Evolutionary conservation across 2,329 filamentous ascomycete genomes (phyloP), one percentile per base, ranked within the genome.

Genomic region (Epichloe festucae): DNA sequence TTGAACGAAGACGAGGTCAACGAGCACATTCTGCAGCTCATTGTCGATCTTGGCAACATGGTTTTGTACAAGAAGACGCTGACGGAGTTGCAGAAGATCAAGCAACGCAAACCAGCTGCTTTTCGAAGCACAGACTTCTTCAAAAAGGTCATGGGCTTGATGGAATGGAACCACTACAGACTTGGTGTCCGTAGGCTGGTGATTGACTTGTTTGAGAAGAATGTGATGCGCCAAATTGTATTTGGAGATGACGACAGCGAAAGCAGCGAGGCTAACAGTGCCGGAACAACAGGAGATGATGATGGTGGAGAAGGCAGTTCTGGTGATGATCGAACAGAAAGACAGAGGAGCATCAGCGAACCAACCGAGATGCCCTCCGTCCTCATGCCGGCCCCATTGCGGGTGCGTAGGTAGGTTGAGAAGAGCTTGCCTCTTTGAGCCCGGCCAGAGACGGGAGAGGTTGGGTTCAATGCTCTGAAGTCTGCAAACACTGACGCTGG

Each of bases 171-270:
- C 60, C 89, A 94, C 63, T 97, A 93, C 67, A 81, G 89, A 21
- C 76, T 98, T 2, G 85, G 84, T 1, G 86, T 94, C 31, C 85
- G 91, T 55, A 84, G 91, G 45, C 90, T 95, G 69, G 86, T 95
- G 38, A 83, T 97, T 54, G 93, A 97, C 63, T 71, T 98, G 21
- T 98, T 98, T 61, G 91, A 97, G 62, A 93, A 91, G 68, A 84
- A 80, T 53, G 87, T 97, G 43, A 76, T 97, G 68, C 77, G 89
- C 56, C 80, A 81, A 57, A 87, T 96, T 54, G 86, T 98, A 12
- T 82, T 95, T 53, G 85, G 86, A 19, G 69, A 67, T 19, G 69
- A 70, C 10, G 84, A 85, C 48, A 85, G 87, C 19, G 84, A 87
- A 50, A 85, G 88, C 49, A 67, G 63, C 36, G 66, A 63, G 38